Percentiles rank a stretch among this genome's conserved stretches.
Conservation (phyloP, 2,329 filamentous ascomycete genomes). For the Talaromyces amestolkiae region DNA sequence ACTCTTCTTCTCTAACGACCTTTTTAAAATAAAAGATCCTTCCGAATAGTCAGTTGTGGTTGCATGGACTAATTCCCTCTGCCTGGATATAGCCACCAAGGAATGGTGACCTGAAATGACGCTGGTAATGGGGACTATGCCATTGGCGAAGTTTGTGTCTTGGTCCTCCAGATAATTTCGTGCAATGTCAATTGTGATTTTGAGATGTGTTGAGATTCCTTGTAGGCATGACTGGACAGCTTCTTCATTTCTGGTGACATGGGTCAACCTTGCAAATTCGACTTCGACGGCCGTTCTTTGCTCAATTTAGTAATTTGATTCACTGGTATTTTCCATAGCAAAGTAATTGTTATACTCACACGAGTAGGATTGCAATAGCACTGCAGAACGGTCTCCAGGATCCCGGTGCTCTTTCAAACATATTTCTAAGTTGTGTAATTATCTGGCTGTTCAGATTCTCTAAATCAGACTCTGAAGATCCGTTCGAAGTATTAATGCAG, state of each 20-base stretch:
- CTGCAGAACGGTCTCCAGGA: constrained; percentile 17
- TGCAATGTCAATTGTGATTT: constrained; percentile 9
- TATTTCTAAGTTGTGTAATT: not conserved
- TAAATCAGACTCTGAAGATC: not conserved
- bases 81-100: not conserved
- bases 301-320: not conserved
- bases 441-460: not conserved
- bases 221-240: not conserved
- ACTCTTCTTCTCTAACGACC: not conserved
- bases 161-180: constrained; percentile 10
- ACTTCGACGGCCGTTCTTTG: not conserved
- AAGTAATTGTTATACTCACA: not conserved
- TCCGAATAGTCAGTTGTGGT: not conserved
- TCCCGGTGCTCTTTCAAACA: constrained; percentile 12
- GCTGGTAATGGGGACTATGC: constrained; percentile 4
- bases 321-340: no score
- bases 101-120: constrained; percentile 10
- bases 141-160: not conserved
- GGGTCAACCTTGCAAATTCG: not conserved
- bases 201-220: not conserved
- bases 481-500: not conserved
- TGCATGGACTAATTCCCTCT: not conserved
- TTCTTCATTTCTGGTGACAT: not conserved
- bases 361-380: constrained; percentile 8
- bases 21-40: not conserved